A percentile compares a stretch with the other conserved stretches of the same genome.
Evolutionary conservation across 1,284 basidiomycete genomes (phyloP).

Genomic region (Neotropicomus parvogracilis): DNA sequence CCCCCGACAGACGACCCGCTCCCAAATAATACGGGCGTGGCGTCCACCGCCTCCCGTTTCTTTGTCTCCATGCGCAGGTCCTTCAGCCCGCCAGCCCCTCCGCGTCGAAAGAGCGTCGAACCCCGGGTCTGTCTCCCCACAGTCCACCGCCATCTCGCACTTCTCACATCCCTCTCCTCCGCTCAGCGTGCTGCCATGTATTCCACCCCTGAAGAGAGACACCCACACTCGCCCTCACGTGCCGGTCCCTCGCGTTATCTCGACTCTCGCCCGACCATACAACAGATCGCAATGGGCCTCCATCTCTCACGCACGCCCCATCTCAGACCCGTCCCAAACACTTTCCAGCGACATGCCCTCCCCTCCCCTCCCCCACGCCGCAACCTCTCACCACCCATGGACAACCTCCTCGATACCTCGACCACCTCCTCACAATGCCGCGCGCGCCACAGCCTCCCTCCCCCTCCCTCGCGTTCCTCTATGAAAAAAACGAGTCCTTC

Average conservation of each 20-base stretch:
- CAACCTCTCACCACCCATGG: slow-evolving; percentile 15
- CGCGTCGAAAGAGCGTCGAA: slow-evolving; percentile 21
- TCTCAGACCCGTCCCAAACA: slow-evolving; percentile 39
- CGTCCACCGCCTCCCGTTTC: slow-evolving; percentile 29
- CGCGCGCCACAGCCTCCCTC: slow-evolving; percentile 40
- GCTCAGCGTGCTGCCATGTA: slow-evolving; percentile 41
- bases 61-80: slow-evolving; percentile 33
- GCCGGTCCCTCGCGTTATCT: slow-evolving; percentile 41
- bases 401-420: slow-evolving; percentile 20
- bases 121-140: slow-evolving; percentile 16
- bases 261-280: slow-evolving; percentile 57
- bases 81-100: slow-evolving; percentile 21
- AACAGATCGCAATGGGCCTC: slow-evolving; percentile 73
- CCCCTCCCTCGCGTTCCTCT: slow-evolving; percentile 55
- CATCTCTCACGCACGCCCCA: slow-evolving; percentile 72
- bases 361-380: slow-evolving; percentile 22
- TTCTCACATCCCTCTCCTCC: slow-evolving; percentile 12
- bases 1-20: slow-evolving; percentile 12
- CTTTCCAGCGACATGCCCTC: slow-evolving; percentile 19
- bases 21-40: no score
- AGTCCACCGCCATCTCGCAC: not conserved
- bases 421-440: slow-evolving; percentile 28
- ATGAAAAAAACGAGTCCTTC: slow-evolving; percentile 49
- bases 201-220: slow-evolving; percentile 51
- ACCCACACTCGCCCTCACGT: slow-evolving; percentile 26